Evolutionary conservation across 495 filamentous ascomycete genomes (phyloP), one percentile per base, ranked within the genome.

Genomic region (Aspergillus kassunensis): DNA sequence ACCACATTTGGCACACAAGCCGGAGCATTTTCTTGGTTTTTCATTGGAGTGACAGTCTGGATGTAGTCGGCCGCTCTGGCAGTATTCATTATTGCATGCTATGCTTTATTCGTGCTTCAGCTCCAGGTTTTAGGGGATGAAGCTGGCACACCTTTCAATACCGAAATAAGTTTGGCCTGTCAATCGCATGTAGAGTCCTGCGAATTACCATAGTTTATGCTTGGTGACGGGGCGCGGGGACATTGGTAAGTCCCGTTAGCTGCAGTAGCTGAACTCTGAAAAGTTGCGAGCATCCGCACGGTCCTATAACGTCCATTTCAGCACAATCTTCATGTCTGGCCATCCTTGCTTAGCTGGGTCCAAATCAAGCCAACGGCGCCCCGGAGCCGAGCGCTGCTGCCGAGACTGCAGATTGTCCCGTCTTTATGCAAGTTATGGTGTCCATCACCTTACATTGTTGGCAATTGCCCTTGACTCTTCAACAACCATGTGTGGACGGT

Each of bases 1-100:
- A 35, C 6, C 44, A 21, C 47, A 34, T 43, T 54, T 40, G 42
- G 52, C 50, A 43, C 52, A 51, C 52, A 42, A 24, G 37, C 51
- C 55, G 43, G 54, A 52, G 43, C 23, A n/a, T 23, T 56, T 54
- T 49, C 39, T 31, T 31, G 25, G 51, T 53, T 40, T n/a, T n/a
- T 27, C 18, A n/a, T 42, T n/a, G 13, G 36, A 39, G n/a, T n/a
- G n/a, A n/a, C n/a, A n/a, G n/a, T n/a, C n/a, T n/a, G n/a, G n/a
- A n/a, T n/a, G n/a, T n/a, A n/a, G n/a, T n/a, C n/a, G n/a, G n/a
- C n/a, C n/a, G n/a, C n/a, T n/a, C n/a, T n/a, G n/a, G n/a, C n/a
- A n/a, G n/a, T n/a, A n/a, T n/a, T n/a, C n/a, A n/a, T n/a, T n/a
- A n/a, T n/a, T n/a, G n/a, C n/a, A n/a, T n/a, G n/a, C n/a, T n/a